Evolutionary conservation across 176 grass and related monocot genomes (phyloP).

Genomic region (Musa acuminata): DNA sequence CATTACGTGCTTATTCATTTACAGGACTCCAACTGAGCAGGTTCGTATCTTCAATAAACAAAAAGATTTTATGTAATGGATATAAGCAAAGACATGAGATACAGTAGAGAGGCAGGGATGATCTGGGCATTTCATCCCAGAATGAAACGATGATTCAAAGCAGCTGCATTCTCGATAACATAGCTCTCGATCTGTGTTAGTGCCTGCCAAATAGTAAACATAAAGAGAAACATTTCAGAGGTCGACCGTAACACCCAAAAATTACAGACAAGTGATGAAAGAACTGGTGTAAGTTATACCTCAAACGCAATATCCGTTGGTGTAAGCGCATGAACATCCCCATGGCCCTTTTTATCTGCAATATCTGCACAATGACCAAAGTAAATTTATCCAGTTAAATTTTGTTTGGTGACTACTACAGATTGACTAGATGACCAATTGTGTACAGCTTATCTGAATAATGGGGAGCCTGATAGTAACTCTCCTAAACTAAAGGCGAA

Average conservation of each 20-base stretch:
- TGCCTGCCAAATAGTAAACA: constrained; percentile 35
- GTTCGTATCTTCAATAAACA: too few relatives aligned
- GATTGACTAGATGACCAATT: too few relatives aligned
- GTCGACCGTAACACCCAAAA: neutral
- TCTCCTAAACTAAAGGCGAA: too few relatives aligned
- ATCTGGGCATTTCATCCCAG: neutral
- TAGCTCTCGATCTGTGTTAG: constrained; percentile 57
- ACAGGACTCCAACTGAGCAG: too few relatives aligned
- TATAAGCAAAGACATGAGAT: too few relatives aligned
- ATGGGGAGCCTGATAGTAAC: too few relatives aligned
- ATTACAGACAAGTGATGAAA: neutral
- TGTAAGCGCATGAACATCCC: constrained; percentile 57
- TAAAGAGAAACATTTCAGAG: neutral
- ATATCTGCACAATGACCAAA: constrained; percentile 48
- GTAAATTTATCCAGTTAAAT: neutral
- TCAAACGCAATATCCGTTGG: constrained; percentile 78
- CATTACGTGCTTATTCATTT: too few relatives aligned
- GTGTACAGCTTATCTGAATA: too few relatives aligned
- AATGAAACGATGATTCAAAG: constrained; percentile 29
- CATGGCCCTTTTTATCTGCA: constrained; percentile 65
- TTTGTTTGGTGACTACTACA: neutral
- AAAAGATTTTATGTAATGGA: too few relatives aligned
- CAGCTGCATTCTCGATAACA: constrained; percentile 47
- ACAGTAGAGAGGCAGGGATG: too few relatives aligned
- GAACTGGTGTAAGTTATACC: constrained; percentile 26